A percentile compares a stretch with the other conserved stretches of the same genome.
Evolutionary conservation across 352 stramenopile genomes (phyloP).

Genomic region (Phytopythium litorale): DNA sequence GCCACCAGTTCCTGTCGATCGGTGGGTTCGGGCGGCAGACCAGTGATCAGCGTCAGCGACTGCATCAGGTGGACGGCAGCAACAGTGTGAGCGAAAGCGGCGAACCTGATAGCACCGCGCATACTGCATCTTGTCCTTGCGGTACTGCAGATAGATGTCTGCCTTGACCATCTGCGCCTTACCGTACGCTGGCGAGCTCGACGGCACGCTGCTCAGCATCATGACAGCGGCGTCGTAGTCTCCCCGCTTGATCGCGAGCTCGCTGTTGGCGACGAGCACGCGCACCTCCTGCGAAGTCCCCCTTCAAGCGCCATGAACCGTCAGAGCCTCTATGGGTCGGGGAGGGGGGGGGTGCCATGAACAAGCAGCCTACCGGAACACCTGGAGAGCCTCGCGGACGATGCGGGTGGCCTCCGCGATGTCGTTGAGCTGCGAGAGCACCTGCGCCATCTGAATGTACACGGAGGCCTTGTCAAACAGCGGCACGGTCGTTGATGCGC

Average conservation of each 20-base stretch:
- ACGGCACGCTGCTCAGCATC: conserved; percentile 86
- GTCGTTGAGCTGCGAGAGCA: conserved; percentile 77
- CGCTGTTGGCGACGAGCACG: conserved; percentile 88
- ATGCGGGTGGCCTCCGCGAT: conserved; percentile 59
- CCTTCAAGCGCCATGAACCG: conserved; percentile 6
- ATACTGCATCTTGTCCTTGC: conserved; percentile 90
- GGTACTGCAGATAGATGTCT: conserved; percentile 90
- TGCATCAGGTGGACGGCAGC: background rate
- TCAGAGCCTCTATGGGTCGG: conserved; percentile 1
- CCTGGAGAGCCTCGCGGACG: conserved; percentile 64
- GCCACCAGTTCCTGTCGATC: conserved; percentile 70
- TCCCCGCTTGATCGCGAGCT: conserved; percentile 87
- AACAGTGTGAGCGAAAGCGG: background rate
- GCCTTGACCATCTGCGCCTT: conserved; percentile 92
- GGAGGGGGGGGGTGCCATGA: background rate
- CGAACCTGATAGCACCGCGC: conserved; percentile 77
- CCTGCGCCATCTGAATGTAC: conserved; percentile 85
- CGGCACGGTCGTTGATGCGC: conserved; percentile 23
- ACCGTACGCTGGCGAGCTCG: conserved; percentile 71
- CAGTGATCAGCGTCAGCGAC: background rate
- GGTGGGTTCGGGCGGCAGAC: background rate
- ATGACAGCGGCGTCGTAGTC: conserved; percentile 89
- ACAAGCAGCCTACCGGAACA: conserved; percentile 37
- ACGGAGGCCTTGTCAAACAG: conserved; percentile 84
- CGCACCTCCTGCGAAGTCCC: conserved; percentile 87